Evolutionary conservation across 192 early-diverging fungal genomes (phyloP).

Genomic region (Rhizoclosmatium sp.): DNA sequence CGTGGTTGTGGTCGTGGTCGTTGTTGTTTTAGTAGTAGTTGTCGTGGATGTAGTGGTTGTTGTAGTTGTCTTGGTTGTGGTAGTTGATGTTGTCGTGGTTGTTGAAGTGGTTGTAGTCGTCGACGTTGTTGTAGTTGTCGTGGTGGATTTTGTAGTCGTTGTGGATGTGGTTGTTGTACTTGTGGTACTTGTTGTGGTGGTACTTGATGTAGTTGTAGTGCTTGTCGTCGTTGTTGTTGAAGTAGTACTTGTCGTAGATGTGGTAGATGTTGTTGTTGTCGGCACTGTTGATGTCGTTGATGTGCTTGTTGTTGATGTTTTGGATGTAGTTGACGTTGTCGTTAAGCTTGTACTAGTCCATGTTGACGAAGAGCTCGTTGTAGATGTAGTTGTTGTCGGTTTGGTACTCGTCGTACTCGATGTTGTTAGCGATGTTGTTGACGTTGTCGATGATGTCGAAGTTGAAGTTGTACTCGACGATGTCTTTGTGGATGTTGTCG

Average conservation of each 20-base stretch:
- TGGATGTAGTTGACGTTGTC: not conserved
- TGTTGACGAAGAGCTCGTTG: not conserved
- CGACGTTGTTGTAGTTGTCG: not conserved
- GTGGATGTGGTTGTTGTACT: not conserved
- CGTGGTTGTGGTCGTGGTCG: not conserved
- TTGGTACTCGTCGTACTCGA: not conserved
- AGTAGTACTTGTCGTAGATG: not conserved
- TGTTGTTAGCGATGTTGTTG: not conserved
- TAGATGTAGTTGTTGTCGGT: not conserved
- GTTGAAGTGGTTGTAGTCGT: not conserved
- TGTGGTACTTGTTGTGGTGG: not conserved
- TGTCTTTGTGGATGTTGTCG: not conserved
- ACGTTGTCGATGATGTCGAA: not conserved
- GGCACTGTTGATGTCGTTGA: not conserved
- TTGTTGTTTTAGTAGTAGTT: not conserved
- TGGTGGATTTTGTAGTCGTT: not conserved
- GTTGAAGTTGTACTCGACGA: not conserved
- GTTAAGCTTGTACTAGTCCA: not conserved
- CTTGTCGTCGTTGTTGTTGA: not conserved
- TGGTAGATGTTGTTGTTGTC: not conserved
- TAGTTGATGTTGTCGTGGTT: conserved; percentile 1
- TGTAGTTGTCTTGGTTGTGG: not conserved
- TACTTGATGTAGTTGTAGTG: not conserved
- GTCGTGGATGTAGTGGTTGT: not conserved
- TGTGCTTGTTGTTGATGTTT: not conserved